These are phyloP conservation scores for Astrothelium subdiscretum DNA, from an alignment of 495 filamentous ascomycete genomes.

Conservation along the genomic window DNA sequence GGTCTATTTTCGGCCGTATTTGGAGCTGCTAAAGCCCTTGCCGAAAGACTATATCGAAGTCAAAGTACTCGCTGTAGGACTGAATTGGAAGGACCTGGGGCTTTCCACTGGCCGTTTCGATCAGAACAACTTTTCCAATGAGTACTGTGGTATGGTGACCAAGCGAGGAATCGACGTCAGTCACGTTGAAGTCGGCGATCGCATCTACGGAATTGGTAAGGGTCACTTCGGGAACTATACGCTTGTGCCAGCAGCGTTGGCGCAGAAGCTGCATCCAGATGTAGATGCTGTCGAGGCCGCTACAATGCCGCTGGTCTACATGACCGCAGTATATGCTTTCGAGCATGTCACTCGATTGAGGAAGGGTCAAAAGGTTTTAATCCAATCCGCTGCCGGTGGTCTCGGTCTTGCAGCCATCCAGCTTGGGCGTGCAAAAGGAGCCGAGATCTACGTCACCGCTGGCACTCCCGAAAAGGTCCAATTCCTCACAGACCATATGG, in stretches of 20 bases:
- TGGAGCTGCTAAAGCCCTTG: neutral
- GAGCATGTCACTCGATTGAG: constrained; percentile 24
- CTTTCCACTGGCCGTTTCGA: neutral
- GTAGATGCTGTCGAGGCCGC: constrained; percentile 27
- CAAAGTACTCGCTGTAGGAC: neutral
- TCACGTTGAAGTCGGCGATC: neutral
- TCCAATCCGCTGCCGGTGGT: constrained; percentile 38
- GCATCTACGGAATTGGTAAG: neutral
- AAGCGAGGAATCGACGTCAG: neutral
- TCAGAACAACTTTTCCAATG: neutral
- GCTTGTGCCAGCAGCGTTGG: constrained; percentile 1
- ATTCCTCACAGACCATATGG: constrained; percentile 27
- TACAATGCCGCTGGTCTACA: constrained; percentile 32
- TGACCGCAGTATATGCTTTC: constrained; percentile 31
- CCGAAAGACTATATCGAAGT: neutral
- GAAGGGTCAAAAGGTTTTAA: constrained; percentile 35
- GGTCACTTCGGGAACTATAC: constrained; percentile 8
- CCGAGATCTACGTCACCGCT: constrained; percentile 37
- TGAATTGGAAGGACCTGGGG: neutral
- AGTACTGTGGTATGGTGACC: neutral
- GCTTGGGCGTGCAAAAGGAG: constrained; percentile 26
- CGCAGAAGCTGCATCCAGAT: neutral
- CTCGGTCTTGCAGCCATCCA: constrained; percentile 40
- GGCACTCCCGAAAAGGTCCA: constrained; percentile 32
- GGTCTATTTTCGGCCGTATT: constrained; percentile 8